Evolutionary conservation across 208 protist species (phyloP).

Genomic region (Vickermania spadyakhi): DNA sequence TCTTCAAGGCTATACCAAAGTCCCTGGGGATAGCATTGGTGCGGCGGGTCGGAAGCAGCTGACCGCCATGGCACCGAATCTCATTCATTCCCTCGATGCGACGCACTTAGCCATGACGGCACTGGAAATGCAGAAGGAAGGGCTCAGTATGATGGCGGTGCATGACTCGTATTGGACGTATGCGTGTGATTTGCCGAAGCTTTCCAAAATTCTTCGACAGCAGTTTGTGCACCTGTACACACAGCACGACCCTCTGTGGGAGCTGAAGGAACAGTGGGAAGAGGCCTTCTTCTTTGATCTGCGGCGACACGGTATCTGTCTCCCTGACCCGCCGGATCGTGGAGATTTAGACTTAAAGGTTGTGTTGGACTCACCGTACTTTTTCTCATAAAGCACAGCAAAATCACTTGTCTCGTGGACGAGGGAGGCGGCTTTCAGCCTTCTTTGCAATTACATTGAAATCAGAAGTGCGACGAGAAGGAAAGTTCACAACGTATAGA

Average conservation of each 20-base stretch:
- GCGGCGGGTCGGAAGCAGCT: constrained; percentile 85
- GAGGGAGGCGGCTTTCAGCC: no score
- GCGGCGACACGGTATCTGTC: constrained; percentile 61
- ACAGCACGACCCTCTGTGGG: constrained; percentile 85
- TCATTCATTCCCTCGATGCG: constrained; percentile 98
- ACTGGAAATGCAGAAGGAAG: constrained; percentile 80
- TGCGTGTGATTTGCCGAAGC: constrained; percentile 85
- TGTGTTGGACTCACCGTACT: constrained; percentile 86
- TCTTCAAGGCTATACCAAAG: constrained; percentile 50
- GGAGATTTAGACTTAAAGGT: constrained; percentile 79
- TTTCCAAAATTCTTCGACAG: constrained; percentile 92
- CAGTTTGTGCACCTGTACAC: constrained; percentile 96
- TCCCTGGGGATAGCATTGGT: constrained; percentile 59
- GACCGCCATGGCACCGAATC: constrained; percentile 97
- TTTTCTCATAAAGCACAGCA: constrained; percentile 81
- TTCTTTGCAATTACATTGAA: no score
- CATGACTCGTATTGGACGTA: constrained; percentile 99
- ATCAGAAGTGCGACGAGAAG: no score
- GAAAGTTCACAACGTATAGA: no score
- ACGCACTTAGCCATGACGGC: constrained; percentile 98
- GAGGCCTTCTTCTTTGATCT: constrained; percentile 85
- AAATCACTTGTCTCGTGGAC: no score
- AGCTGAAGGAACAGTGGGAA: constrained; percentile 90
- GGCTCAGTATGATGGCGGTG: constrained; percentile 93
- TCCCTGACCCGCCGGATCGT: constrained; percentile 83